Percentiles rank a stretch among this genome's conserved stretches.
Conservation (phyloP, 2,329 filamentous ascomycete species). For the Sporothrix variecibatus region DNA sequence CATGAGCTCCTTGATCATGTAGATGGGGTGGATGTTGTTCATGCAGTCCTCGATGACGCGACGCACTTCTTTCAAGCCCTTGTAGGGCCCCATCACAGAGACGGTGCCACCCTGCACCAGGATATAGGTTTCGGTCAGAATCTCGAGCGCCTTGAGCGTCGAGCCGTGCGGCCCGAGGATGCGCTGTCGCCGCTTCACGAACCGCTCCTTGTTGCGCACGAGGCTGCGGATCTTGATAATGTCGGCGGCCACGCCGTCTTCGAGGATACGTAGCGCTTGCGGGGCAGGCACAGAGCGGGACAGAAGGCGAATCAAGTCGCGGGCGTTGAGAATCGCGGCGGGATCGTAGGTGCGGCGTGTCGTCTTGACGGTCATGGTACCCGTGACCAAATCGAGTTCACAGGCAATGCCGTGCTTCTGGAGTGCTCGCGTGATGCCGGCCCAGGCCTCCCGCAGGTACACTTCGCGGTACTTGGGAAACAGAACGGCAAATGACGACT, state of each 20-base stretch:
- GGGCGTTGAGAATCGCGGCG: slow-evolving; percentile 86
- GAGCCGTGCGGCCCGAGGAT: slow-evolving; percentile 89
- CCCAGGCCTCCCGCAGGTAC: slow-evolving; percentile 91
- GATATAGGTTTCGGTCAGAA: slow-evolving; percentile 89
- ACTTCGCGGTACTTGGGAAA: slow-evolving; percentile 97
- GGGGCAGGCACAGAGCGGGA: slow-evolving; percentile 89
- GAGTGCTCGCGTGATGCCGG: slow-evolving; percentile 81
- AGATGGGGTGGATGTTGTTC: slow-evolving; percentile 96
- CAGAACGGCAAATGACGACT: slow-evolving; percentile 82
- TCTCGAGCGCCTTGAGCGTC: slow-evolving; percentile 89
- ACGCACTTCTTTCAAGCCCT: slow-evolving; percentile 88
- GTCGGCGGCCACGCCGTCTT: slow-evolving; percentile 78
- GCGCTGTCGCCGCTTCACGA: slow-evolving; percentile 90
- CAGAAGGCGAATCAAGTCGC: slow-evolving; percentile 91
- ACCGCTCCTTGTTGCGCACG: slow-evolving; percentile 90
- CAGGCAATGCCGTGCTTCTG: slow-evolving; percentile 88
- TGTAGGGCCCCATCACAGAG: slow-evolving; percentile 83
- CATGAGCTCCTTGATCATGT: slow-evolving; percentile 74
- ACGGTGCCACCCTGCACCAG: slow-evolving; percentile 97
- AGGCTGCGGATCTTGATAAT: slow-evolving; percentile 93
- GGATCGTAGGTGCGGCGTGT: slow-evolving; percentile 91
- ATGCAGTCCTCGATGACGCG: slow-evolving; percentile 93
- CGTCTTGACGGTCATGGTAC: slow-evolving; percentile 95
- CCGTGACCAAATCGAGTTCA: slow-evolving; percentile 90
- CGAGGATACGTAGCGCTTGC: slow-evolving; percentile 90